Percentiles rank a stretch among this genome's conserved stretches.
Conservation (phyloP, 2,329 filamentous ascomycete species). For the Cladosporium sp. region DNA sequence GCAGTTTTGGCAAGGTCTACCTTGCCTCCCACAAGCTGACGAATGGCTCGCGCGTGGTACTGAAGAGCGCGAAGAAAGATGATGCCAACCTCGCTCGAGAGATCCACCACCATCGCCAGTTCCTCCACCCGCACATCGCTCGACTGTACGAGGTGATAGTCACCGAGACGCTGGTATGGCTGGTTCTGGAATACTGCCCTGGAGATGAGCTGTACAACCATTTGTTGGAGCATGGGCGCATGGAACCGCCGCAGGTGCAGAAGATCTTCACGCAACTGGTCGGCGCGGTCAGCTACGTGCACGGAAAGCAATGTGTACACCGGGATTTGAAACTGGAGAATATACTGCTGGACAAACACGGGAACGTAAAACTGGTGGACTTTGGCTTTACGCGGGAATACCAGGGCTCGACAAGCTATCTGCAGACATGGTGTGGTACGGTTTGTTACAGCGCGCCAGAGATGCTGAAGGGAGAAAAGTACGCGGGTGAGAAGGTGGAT, state of each 20-base stretch:
- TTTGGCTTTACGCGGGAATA: slow-evolving; percentile 98
- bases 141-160: slow-evolving; percentile 97
- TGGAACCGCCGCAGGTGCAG: slow-evolving; percentile 81
- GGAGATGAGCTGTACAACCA: slow-evolving; percentile 98
- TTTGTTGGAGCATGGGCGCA: slow-evolving; percentile 77
- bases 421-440: slow-evolving; percentile 96
- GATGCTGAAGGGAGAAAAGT: slow-evolving; percentile 98
- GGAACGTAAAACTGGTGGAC: slow-evolving; percentile 95
- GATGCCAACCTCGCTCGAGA: slow-evolving; percentile 94
- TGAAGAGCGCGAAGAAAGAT: slow-evolving; percentile 95
- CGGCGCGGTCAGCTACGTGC: slow-evolving; percentile 90
- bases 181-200: slow-evolving; percentile 93
- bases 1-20: slow-evolving; percentile 98
- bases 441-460: slow-evolving; percentile 97
- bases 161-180: slow-evolving; percentile 89
- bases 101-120: slow-evolving; percentile 97
- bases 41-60: slow-evolving; percentile 97
- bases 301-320: slow-evolving; percentile 91
- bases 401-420: slow-evolving; percentile 85
- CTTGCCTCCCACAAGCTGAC: slow-evolving; percentile 94
- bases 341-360: slow-evolving; percentile 90
- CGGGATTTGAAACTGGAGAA: slow-evolving; percentile 96
- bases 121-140: slow-evolving; percentile 94
- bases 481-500: slow-evolving; percentile 95
- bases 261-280: slow-evolving; percentile 95